Percentiles rank a stretch among this genome's conserved stretches.
phyloP scores from a whole-genome alignment of 2,329 filamentous ascomycete genomes.

The Aspergillus arachidicola region DNA sequence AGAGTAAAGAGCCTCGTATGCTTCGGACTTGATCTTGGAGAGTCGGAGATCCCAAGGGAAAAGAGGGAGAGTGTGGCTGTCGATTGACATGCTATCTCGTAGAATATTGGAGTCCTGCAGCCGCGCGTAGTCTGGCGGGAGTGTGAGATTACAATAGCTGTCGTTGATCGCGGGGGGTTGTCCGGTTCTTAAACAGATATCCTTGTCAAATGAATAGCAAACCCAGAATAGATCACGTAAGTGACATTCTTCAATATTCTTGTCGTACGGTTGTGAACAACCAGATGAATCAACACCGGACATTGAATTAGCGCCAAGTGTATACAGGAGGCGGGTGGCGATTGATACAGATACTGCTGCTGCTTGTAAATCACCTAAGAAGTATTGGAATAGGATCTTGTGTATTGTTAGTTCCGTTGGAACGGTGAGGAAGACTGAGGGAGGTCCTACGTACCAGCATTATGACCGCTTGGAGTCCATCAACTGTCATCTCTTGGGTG shows the following conservation, averaged over 20 bases:
- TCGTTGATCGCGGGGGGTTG: slow-evolving; percentile 28
- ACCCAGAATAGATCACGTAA: slow-evolving; percentile 23
- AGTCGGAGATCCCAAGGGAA: slow-evolving; percentile 50
- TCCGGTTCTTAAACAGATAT: slow-evolving; percentile 17
- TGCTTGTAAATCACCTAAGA: slow-evolving; percentile 18
- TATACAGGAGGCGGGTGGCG: slow-evolving; percentile 18
- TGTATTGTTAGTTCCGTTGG: not conserved
- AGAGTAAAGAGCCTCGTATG: slow-evolving; percentile 50
- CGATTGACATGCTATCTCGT: not conserved
- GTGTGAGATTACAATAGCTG: slow-evolving; percentile 50
- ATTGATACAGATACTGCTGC: slow-evolving; percentile 19
- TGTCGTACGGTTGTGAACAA: not conserved
- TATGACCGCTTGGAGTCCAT: slow-evolving; percentile 16
- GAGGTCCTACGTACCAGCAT: slow-evolving; percentile 11
- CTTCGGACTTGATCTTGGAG: slow-evolving; percentile 51
- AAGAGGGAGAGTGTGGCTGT: slow-evolving; percentile 22
- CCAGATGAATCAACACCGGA: not conserved
- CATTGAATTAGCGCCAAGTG: slow-evolving; percentile 10
- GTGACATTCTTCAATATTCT: slow-evolving; percentile 6
- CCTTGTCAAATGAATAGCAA: slow-evolving; percentile 23
- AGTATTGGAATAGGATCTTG: slow-evolving; percentile 19
- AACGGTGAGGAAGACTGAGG: too few species aligned
- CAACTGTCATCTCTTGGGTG: slow-evolving; percentile 18
- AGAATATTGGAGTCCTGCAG: slow-evolving; percentile 9
- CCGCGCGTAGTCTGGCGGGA: slow-evolving; percentile 41